Conservation (phyloP, 768 basidiomycete species). For the Mycena galericulata region DNA sequence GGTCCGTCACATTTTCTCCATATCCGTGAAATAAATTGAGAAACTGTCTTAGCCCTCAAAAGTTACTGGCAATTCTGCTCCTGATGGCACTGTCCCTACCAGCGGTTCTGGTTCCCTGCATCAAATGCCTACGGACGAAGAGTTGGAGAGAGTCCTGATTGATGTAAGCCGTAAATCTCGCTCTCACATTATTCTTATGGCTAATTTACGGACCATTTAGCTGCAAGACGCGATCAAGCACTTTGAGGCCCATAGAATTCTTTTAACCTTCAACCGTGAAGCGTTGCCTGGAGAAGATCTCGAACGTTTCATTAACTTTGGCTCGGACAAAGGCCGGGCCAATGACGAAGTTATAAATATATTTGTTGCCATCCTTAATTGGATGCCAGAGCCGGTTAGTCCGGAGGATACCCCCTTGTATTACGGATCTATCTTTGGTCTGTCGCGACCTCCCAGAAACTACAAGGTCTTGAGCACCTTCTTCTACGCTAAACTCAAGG, state of each 20-base stretch:
- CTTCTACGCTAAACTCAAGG: neutral
- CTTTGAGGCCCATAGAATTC: neutral
- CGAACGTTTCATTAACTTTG: too few species aligned
- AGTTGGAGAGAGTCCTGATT: neutral
- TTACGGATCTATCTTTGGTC: neutral
- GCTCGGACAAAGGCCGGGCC: neutral
- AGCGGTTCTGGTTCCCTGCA: too few species aligned
- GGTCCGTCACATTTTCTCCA: neutral
- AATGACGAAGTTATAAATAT: slow-evolving; percentile 14
- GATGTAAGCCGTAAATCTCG: neutral
- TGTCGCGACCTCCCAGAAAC: neutral
- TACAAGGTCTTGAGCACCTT: neutral
- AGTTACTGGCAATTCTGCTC: too few species aligned
- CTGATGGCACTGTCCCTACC: too few species aligned
- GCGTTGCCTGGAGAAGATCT: neutral
- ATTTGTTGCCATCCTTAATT: neutral
- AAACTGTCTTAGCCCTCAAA: neutral
- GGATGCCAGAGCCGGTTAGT: neutral
- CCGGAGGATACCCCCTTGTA: neutral
- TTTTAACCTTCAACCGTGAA: neutral
- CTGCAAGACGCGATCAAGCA: neutral
- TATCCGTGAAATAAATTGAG: neutral
- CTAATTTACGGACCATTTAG: neutral
- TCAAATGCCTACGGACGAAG: neutral
- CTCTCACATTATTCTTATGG: neutral